A percentile compares a stretch with the other conserved stretches of the same genome.
These are phyloP conservation scores for Diaporthe ilicicola DNA, from an alignment of 2,329 filamentous ascomycete species.

Conservation along the genomic window DNA sequence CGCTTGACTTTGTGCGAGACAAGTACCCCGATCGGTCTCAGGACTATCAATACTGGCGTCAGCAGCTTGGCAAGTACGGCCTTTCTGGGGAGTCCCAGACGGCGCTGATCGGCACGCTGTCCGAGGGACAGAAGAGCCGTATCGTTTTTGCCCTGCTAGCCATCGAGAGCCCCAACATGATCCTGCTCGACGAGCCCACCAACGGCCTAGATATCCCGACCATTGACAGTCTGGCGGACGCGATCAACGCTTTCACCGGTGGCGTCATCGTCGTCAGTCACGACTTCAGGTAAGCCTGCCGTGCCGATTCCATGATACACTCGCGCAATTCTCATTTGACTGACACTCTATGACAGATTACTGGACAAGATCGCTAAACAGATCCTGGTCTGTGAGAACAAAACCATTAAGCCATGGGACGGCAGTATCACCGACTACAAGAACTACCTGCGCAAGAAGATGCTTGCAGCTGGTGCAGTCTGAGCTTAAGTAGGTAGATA, in stretches of 20 bases:
- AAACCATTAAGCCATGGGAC: slow-evolving; percentile 89
- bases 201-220: slow-evolving; percentile 99
- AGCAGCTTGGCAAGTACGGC: slow-evolving; percentile 95
- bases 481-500: slow-evolving; percentile 55
- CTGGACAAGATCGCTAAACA: slow-evolving; percentile 99
- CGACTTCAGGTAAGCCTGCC: slow-evolving; percentile 86
- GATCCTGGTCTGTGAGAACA: slow-evolving; percentile 99
- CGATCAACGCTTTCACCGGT: slow-evolving; percentile 94
- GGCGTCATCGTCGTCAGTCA: slow-evolving; percentile 98
- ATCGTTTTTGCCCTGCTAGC: slow-evolving; percentile 97
- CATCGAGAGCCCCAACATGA: slow-evolving; percentile 97
- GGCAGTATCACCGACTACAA: slow-evolving; percentile 95
- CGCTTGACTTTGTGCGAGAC: slow-evolving; percentile 96
- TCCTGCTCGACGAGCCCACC: slow-evolving; percentile 96
- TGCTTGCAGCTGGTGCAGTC: slow-evolving; percentile 87
- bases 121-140: slow-evolving; percentile 96
- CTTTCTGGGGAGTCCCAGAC: slow-evolving; percentile 94
- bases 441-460: slow-evolving; percentile 99
- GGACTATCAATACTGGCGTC: slow-evolving; percentile 99
- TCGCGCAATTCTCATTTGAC: slow-evolving; percentile 35
- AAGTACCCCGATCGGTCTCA: slow-evolving; percentile 90
- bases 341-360: slow-evolving; percentile 63
- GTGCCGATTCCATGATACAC: slow-evolving; percentile 7
- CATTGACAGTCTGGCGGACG: slow-evolving; percentile 96
- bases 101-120: slow-evolving; percentile 95